Evolutionary conservation across 371 early-diverging fungal species (phyloP).

Genomic region (Coemansia sp.): DNA sequence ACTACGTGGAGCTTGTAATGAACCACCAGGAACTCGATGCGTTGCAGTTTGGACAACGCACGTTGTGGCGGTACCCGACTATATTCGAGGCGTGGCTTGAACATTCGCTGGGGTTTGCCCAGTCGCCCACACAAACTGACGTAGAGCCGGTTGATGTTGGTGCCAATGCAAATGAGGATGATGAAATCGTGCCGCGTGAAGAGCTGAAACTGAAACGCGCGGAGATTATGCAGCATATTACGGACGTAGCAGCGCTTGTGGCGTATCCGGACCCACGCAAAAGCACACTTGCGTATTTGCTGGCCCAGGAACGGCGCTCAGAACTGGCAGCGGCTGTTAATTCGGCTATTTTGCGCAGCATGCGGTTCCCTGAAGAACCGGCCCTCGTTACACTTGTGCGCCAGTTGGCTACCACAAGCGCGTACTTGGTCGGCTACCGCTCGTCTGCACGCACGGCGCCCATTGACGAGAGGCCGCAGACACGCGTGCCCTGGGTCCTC

Average conservation of each 20-base stretch:
- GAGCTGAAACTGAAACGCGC: constrained; percentile 33
- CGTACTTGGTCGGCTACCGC: constrained; percentile 28
- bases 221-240: constrained; percentile 40
- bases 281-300: constrained; percentile 28
- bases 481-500: constrained; percentile 29
- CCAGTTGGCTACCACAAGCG: constrained; percentile 41
- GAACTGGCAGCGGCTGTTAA: constrained; percentile 38
- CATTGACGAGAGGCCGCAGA: background rate
- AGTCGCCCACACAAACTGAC: background rate
- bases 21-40: constrained; percentile 38
- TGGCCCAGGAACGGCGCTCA: constrained; percentile 21
- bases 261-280: constrained; percentile 37
- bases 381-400: constrained; percentile 34
- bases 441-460: background rate
- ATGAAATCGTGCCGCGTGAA: constrained; percentile 24
- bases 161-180: background rate
- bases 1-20: constrained; percentile 39
- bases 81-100: constrained; percentile 39
- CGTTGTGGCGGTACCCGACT: constrained; percentile 37
- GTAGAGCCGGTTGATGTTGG: background rate
- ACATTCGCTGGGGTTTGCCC: constrained; percentile 11
- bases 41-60: constrained; percentile 37
- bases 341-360: constrained; percentile 22
- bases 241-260: constrained; percentile 41
- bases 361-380: constrained; percentile 32